Evolutionary conservation across 148 eudicot genomes (phyloP).

Genomic region (Camellia japonica): DNA sequence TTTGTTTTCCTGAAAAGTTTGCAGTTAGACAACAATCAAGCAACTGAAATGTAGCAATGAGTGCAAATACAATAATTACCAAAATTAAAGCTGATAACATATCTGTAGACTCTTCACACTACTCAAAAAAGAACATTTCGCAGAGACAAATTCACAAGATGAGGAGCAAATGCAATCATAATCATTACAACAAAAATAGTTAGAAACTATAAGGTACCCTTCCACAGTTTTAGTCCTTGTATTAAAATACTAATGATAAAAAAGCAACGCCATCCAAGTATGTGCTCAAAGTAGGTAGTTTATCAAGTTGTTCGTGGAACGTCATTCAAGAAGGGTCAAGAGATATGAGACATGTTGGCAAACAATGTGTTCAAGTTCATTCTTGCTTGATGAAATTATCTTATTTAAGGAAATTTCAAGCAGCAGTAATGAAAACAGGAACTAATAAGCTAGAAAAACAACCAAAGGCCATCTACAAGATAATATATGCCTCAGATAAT

Average conservation of each 20-base stretch:
- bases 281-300: neutral
- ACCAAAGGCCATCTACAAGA: neutral
- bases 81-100: neutral
- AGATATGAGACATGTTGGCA: neutral
- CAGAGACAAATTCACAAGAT: neutral
- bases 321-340: neutral
- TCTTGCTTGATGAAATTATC: neutral
- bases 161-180: neutral
- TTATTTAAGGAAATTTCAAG: neutral
- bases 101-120: neutral
- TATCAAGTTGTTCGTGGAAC: neutral
- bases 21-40: neutral
- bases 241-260: neutral
- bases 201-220: neutral
- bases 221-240: neutral
- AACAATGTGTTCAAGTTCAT: neutral
- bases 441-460: neutral
- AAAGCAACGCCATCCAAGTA: neutral
- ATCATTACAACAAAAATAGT: neutral
- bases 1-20: slow-evolving; percentile 64
- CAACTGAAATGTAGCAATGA: neutral
- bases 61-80: neutral
- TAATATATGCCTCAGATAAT: neutral
- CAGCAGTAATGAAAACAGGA: neutral
- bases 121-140: neutral